These are phyloP conservation scores for Pestalotiopsis sp. DNA, from an alignment of 2,329 filamentous ascomycete genomes.

Conservation along the genomic window DNA sequence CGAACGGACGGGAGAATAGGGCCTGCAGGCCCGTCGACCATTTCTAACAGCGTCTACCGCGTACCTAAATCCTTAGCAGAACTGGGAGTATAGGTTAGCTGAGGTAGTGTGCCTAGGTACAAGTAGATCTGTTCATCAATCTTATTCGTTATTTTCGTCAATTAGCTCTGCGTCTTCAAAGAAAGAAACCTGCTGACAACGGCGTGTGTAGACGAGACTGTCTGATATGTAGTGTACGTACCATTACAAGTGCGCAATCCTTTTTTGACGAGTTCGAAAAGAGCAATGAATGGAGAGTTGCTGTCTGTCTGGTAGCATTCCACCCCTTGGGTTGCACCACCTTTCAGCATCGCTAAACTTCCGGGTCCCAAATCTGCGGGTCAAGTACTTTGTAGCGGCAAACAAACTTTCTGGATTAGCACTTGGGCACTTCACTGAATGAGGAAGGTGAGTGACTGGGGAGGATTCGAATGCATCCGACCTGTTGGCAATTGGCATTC, in stretches of 20 bases:
- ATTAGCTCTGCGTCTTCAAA: too few relatives aligned
- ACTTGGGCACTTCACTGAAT: not conserved
- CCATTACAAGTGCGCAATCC: not conserved
- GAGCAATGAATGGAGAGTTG: not conserved
- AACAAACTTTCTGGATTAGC: not conserved
- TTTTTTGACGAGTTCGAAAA: not conserved
- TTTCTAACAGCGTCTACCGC: not conserved
- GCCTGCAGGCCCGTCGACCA: not conserved
- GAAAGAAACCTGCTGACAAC: too few relatives aligned
- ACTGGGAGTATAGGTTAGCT: not conserved
- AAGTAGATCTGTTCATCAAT: too few relatives aligned
- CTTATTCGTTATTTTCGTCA: too few relatives aligned
- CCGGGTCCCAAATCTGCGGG: conserved; percentile 1
- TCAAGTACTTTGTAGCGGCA: not conserved
- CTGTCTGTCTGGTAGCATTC: not conserved
- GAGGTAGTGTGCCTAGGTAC: too few relatives aligned
- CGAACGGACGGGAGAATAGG: not conserved
- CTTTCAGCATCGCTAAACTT: not conserved
- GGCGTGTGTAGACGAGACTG: too few relatives aligned
- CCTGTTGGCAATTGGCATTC: not conserved
- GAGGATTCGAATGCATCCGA: not conserved
- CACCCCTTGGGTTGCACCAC: not conserved
- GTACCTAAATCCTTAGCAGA: not conserved
- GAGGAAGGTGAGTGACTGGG: not conserved
- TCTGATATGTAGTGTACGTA: too few relatives aligned